Percentiles rank a stretch among this genome's conserved stretches.
Evolutionary conservation across 345 rosid genomes (phyloP).

Genomic region (Boechera retrofracta): DNA sequence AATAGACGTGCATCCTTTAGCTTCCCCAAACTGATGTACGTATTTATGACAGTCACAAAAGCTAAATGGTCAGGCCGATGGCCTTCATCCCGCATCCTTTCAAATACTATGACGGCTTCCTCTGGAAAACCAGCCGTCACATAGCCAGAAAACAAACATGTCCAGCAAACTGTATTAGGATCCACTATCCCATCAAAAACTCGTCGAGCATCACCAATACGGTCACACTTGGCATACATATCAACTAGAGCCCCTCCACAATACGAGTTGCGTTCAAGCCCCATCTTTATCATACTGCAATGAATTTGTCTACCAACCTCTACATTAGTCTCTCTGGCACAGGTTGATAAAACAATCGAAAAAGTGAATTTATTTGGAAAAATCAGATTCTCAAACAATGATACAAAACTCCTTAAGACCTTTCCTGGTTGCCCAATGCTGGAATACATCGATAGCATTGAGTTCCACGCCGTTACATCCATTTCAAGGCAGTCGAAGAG

Average conservation of each 20-base stretch:
- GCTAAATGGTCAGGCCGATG: constrained; percentile 76
- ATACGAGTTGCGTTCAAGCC: constrained; percentile 59
- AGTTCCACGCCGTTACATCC: constrained; percentile 80
- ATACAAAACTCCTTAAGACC: constrained; percentile 52
- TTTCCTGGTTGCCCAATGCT: constrained; percentile 48
- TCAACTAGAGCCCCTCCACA: constrained; percentile 81
- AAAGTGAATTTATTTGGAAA: constrained; percentile 77
- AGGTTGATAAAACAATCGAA: constrained; percentile 75
- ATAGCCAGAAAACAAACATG: constrained; percentile 85
- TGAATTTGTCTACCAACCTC: constrained; percentile 65
- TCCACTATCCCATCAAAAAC: constrained; percentile 63
- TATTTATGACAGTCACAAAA: constrained; percentile 63
- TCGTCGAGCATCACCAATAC: constrained; percentile 57
- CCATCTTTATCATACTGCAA: constrained; percentile 66
- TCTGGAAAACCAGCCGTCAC: constrained; percentile 65
- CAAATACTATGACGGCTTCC: constrained; percentile 67
- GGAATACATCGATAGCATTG: constrained; percentile 72
- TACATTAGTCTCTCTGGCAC: constrained; percentile 57
- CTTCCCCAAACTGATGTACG: constrained; percentile 67
- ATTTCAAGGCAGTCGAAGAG: constrained; percentile 56
- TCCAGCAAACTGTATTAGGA: constrained; percentile 84
- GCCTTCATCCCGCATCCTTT: constrained; percentile 61
- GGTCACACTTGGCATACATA: constrained; percentile 77
- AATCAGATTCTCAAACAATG: constrained; percentile 49
- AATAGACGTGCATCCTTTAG: constrained; percentile 66